Conservation (phyloP, 352 stramenopile species). For the Phytophthora ohioensis region DNA sequence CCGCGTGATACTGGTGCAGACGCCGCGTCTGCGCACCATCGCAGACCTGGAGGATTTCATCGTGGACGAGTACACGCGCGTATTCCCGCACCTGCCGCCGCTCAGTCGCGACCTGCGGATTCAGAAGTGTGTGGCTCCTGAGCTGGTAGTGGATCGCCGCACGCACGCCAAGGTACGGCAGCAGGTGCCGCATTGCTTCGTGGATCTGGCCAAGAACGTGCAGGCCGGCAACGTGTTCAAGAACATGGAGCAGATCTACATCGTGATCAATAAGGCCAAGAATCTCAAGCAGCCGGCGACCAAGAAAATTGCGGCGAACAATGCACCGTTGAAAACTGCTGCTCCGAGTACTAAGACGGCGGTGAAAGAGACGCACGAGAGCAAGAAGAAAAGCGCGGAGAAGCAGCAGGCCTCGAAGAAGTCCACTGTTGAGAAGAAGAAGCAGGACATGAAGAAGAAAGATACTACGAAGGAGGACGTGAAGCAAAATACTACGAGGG, state of each 20-base stretch:
- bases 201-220: conserved; percentile 83
- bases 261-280: conserved; percentile 48
- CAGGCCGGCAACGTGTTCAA: conserved; percentile 79
- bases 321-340: conserved; percentile 5
- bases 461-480: neutral
- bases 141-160: conserved; percentile 62
- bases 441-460: conserved; percentile 27
- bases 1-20: conserved; percentile 74
- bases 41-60: conserved; percentile 72
- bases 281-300: conserved; percentile 18
- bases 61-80: conserved; percentile 63
- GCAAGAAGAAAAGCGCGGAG: conserved; percentile 17
- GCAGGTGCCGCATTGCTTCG: conserved; percentile 61
- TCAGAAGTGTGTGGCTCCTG: conserved; percentile 72
- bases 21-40: conserved; percentile 52
- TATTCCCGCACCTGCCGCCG: conserved; percentile 62
- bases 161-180: conserved; percentile 34
- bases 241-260: conserved; percentile 86
- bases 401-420: conserved; percentile 31
- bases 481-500: neutral
- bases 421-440: conserved; percentile 12
- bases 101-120: conserved; percentile 67
- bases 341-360: conserved; percentile 8
- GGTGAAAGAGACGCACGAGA: conserved; percentile 24
- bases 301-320: conserved; percentile 15